A percentile compares a stretch with the other conserved stretches of the same genome.
Evolutionary conservation across 2,329 filamentous ascomycete genomes (phyloP).

Genomic region (Teratosphaeria pseudoeucalypti): DNA sequence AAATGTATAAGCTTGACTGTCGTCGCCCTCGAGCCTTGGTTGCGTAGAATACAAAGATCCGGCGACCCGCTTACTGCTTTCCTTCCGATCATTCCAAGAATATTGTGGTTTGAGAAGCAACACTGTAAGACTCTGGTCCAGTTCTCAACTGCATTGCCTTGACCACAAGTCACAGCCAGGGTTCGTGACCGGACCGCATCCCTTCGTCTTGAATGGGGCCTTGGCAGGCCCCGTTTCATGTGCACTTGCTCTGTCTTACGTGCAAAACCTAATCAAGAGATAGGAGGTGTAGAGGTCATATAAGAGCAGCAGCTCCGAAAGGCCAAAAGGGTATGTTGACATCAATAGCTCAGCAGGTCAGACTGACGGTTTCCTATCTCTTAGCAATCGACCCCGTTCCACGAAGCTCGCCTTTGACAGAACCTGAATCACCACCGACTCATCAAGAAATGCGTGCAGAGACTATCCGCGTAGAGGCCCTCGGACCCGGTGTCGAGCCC

Average conservation of each 20-base stretch:
- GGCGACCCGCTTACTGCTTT: background rate
- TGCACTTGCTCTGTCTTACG: background rate
- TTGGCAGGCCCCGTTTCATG: background rate
- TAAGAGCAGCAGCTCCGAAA: background rate
- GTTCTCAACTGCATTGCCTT: background rate
- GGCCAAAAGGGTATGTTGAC: background rate
- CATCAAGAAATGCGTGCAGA: background rate
- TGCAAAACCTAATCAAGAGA: background rate
- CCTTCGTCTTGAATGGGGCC: background rate
- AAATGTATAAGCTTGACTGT: background rate
- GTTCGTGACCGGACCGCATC: background rate
- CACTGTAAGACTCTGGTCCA: no score
- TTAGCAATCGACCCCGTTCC: background rate
- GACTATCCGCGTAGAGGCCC: background rate
- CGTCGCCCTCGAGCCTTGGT: background rate
- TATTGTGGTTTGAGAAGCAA: no score
- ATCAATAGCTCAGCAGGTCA: background rate
- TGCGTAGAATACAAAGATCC: background rate
- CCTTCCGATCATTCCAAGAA: no score
- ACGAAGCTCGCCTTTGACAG: background rate
- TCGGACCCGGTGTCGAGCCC: background rate
- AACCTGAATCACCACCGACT: background rate
- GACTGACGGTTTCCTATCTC: background rate
- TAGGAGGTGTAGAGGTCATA: background rate
- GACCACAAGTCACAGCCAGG: background rate